Percentiles rank a stretch among this genome's conserved stretches.
Evolutionary conservation across 2,329 filamentous ascomycete species (phyloP).

Genomic region (Monosporascus ibericus): DNA sequence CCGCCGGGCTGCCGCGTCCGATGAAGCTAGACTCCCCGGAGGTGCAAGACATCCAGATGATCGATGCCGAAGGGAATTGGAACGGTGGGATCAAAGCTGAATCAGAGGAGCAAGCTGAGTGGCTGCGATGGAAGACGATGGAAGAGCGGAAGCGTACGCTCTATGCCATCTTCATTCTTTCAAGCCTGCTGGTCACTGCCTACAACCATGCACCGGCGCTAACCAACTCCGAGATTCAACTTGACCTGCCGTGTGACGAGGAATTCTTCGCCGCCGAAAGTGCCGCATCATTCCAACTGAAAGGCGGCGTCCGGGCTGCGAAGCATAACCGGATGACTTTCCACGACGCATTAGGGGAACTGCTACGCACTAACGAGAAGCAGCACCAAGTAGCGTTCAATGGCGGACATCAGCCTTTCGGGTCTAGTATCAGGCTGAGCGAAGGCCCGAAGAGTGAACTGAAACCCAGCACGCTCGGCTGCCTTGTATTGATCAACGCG

Average conservation of each 20-base stretch:
- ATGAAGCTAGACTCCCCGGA: conserved; percentile 39
- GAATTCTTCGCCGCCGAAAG: conserved; percentile 82
- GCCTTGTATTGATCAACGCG: conserved; percentile 85
- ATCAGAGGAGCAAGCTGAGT: conserved; percentile 61
- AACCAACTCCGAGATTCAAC: conserved; percentile 86
- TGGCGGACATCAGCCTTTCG: conserved; percentile 39
- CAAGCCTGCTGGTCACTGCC: conserved; percentile 82
- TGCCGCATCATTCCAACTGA: conserved; percentile 71
- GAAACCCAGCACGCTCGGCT: conserved; percentile 85
- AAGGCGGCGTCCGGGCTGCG: conserved; percentile 65
- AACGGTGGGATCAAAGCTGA: conserved; percentile 37
- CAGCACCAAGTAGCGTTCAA: conserved; percentile 46
- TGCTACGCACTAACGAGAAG: conserved; percentile 70
- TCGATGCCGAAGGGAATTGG: conserved; percentile 43
- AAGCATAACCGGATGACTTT: conserved; percentile 71
- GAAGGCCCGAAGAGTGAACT: conserved; percentile 57
- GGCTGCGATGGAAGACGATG: conserved; percentile 80
- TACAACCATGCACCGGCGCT: conserved; percentile 90
- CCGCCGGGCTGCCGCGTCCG: conserved; percentile 63
- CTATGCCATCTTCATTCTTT: conserved; percentile 85
- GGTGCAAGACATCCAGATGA: conserved; percentile 52
- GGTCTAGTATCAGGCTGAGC: conserved; percentile 36
- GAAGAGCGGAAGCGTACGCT: conserved; percentile 93
- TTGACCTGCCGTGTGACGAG: conserved; percentile 90
- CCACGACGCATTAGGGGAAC: conserved; percentile 70